A percentile compares a stretch with the other conserved stretches of the same genome.
These are phyloP conservation scores for Leishmania mexicana DNA, from an alignment of 208 protist species.

Conservation along the genomic window DNA sequence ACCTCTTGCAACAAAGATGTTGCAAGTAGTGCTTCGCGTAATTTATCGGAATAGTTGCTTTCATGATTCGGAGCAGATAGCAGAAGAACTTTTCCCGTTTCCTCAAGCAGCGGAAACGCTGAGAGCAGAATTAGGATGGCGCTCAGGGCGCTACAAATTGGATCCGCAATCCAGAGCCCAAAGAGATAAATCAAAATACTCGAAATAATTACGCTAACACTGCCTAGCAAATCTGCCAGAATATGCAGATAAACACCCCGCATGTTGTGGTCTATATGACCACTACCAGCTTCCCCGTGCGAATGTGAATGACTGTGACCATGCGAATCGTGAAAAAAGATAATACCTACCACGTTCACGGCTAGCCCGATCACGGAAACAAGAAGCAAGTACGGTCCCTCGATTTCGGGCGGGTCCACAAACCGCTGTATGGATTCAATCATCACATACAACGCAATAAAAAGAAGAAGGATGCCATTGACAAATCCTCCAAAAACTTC, in stretches of 20 bases:
- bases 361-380: constrained; percentile 80
- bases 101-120: constrained; percentile 74
- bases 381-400: constrained; percentile 74
- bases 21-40: constrained; percentile 28
- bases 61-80: constrained; percentile 40
- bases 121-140: constrained; percentile 70
- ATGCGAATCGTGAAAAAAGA: constrained; percentile 84
- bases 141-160: constrained; percentile 79
- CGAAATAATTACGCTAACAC: constrained; percentile 87
- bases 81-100: constrained; percentile 79
- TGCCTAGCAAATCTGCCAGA: constrained; percentile 85
- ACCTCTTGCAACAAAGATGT: constrained; percentile 43
- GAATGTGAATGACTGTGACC: constrained; percentile 56
- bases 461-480: constrained; percentile 85
- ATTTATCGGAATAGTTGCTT: constrained; percentile 23
- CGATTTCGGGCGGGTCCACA: constrained; percentile 77
- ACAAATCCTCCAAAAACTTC: constrained; percentile 86
- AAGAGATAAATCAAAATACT: constrained; percentile 71
- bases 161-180: constrained; percentile 65
- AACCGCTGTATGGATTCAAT: constrained; percentile 82
- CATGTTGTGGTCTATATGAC: constrained; percentile 78
- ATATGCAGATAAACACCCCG: constrained; percentile 90
- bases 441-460: constrained; percentile 79
- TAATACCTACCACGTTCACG: constrained; percentile 85
- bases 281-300: constrained; percentile 37